Evolutionary conservation across 208 protist genomes (phyloP).

Genomic region (Tritrichomonas musculus): DNA sequence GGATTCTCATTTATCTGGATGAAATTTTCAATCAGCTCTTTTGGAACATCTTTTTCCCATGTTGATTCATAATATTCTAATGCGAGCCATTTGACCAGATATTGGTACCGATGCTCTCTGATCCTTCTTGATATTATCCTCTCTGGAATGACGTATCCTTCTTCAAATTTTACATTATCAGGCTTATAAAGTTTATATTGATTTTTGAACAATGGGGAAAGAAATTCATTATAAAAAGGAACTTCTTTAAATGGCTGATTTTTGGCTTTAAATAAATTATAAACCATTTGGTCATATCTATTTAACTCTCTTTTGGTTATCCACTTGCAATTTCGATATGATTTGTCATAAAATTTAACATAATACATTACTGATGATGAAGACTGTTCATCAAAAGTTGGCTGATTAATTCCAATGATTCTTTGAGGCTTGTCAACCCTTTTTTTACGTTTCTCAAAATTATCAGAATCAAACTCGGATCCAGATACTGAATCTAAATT

Average conservation of each 20-base stretch:
- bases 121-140: neutral
- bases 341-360: neutral
- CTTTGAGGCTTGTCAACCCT: neutral
- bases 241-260: neutral
- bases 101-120: slow-evolving; percentile 24
- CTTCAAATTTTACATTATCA: neutral
- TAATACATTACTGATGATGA: neutral
- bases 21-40: neutral
- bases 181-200: no score
- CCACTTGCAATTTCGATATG: neutral
- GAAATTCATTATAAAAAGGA: no score
- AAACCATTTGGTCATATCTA: neutral
- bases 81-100: slow-evolving; percentile 59
- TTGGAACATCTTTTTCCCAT: slow-evolving; percentile 48
- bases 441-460: no score
- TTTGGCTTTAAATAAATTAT: no score
- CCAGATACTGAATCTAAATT: no score
- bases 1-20: neutral
- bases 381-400: neutral
- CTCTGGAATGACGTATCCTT: neutral
- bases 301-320: neutral
- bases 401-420: slow-evolving; percentile 25
- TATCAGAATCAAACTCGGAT: no score
- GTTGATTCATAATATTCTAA: slow-evolving; percentile 55
- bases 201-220: no score